Evolutionary conservation across 768 basidiomycete species (phyloP).

Genomic region (Pulveroboletus sp.): DNA sequence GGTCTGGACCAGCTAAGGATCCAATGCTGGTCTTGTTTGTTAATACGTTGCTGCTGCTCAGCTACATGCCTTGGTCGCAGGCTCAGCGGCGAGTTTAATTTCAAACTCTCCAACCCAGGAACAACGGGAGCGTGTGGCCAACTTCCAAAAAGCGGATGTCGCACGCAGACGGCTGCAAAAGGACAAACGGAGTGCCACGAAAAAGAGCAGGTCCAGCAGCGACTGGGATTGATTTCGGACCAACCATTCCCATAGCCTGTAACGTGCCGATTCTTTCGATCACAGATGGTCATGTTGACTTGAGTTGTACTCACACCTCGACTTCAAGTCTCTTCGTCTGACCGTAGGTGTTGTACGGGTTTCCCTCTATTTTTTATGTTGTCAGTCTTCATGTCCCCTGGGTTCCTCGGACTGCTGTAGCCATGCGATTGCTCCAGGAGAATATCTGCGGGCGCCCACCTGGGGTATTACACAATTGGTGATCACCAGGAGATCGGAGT

Average conservation of each 20-base stretch:
- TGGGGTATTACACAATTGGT: no score
- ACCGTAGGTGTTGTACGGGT: neutral
- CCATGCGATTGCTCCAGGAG: neutral
- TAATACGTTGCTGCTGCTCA: neutral
- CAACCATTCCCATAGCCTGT: neutral
- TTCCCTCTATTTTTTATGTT: neutral
- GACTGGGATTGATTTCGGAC: conserved; percentile 21
- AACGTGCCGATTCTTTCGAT: neutral
- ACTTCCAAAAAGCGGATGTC: conserved; percentile 19
- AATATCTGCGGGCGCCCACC: no score
- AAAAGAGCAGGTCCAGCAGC: conserved; percentile 25
- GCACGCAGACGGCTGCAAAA: conserved; percentile 25
- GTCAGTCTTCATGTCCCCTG: neutral
- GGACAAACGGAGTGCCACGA: conserved; percentile 21
- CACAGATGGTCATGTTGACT: neutral
- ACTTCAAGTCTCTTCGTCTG: neutral
- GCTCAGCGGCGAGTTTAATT: conserved; percentile 22
- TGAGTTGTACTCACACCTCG: neutral
- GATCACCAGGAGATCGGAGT: no score
- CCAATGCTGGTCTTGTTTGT: neutral
- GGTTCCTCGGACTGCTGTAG: neutral
- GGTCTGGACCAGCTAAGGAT: conserved; percentile 30
- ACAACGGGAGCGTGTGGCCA: conserved; percentile 24
- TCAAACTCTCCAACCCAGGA: conserved; percentile 18
- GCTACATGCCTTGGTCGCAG: conserved; percentile 25